These are phyloP conservation scores for Pichia cabralensis DNA, from an alignment of 805 yeast species.

Conservation along the genomic window DNA sequence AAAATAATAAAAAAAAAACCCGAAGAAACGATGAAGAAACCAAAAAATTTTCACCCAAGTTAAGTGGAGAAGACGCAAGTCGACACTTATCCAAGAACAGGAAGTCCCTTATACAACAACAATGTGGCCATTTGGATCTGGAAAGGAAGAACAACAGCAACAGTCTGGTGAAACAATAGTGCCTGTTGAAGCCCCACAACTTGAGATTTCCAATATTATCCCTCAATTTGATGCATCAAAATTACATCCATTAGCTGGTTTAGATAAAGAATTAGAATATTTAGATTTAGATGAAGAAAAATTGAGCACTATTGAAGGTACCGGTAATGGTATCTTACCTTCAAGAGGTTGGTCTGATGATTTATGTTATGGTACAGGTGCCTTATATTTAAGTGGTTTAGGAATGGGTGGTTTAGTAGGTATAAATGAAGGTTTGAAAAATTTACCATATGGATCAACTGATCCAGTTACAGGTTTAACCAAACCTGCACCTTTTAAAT, in stretches of 20 bases:
- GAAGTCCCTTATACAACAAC: too few relatives aligned
- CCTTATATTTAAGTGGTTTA: slow-evolving; percentile 77
- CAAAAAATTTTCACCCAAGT: too few relatives aligned
- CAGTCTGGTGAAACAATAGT: not conserved
- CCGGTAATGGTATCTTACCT: slow-evolving; percentile 76
- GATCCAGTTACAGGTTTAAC: slow-evolving; percentile 46
- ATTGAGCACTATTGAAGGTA: slow-evolving; percentile 68
- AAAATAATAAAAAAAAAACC: too few relatives aligned
- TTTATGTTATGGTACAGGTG: slow-evolving; percentile 95
- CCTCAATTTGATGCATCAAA: slow-evolving; percentile 52
- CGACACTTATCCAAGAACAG: too few relatives aligned
- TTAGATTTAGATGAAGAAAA: slow-evolving; percentile 82
- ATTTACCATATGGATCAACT: slow-evolving; percentile 49
- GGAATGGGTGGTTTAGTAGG: slow-evolving; percentile 90
- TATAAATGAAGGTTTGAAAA: slow-evolving; percentile 71
- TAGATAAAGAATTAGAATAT: slow-evolving; percentile 83
- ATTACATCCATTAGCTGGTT: slow-evolving; percentile 88
- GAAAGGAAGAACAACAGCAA: slow-evolving; percentile 6
- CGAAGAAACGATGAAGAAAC: too few relatives aligned
- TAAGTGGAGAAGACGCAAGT: too few relatives aligned
- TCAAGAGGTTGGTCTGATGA: slow-evolving; percentile 98
- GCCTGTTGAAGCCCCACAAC: slow-evolving; percentile 11
- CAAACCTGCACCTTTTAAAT: slow-evolving; percentile 62
- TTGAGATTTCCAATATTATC: slow-evolving; percentile 6
- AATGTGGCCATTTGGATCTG: slow-evolving; percentile 13